Conservation (phyloP, 768 basidiomycete species). For the Artomyces pyxidatus region DNA sequence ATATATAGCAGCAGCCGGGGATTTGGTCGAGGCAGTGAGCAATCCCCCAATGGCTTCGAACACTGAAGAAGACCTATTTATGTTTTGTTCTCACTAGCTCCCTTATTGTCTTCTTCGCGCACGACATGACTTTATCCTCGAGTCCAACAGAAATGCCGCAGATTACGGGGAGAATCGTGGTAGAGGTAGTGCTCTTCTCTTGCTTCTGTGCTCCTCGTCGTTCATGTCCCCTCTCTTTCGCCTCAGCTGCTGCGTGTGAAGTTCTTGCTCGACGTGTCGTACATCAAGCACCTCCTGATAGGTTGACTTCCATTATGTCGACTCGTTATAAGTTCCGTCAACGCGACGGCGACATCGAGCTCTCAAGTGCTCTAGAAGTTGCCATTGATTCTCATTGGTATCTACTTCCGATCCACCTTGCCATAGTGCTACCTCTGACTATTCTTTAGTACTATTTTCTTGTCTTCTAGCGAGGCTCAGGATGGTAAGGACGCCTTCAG, state of each 20-base stretch:
- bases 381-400: constrained; percentile 93
- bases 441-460: constrained; percentile 57
- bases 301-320: constrained; percentile 64
- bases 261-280: constrained; percentile 75
- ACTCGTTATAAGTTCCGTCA: constrained; percentile 67
- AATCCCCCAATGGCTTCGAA: background rate
- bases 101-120: constrained; percentile 76
- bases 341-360: constrained; percentile 71
- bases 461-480: constrained; percentile 82
- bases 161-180: constrained; percentile 83
- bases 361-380: constrained; percentile 72
- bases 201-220: too few species aligned
- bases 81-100: constrained; percentile 35
- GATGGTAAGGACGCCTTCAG: constrained; percentile 39
- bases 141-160: constrained; percentile 74
- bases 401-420: constrained; percentile 4
- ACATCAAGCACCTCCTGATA: constrained; percentile 58
- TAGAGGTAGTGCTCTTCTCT: constrained; percentile 49
- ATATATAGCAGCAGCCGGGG: constrained; percentile 76
- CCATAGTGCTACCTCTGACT: constrained; percentile 1
- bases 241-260: constrained; percentile 73
- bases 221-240: too few species aligned
- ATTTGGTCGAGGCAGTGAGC: constrained; percentile 76
- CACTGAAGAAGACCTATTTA: background rate
- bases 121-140: constrained; percentile 71